Percentiles rank a stretch among this genome's conserved stretches.
phyloP scores from a whole-genome alignment of 1,284 basidiomycete genomes.

The Cystobasidium slooffiae region DNA sequence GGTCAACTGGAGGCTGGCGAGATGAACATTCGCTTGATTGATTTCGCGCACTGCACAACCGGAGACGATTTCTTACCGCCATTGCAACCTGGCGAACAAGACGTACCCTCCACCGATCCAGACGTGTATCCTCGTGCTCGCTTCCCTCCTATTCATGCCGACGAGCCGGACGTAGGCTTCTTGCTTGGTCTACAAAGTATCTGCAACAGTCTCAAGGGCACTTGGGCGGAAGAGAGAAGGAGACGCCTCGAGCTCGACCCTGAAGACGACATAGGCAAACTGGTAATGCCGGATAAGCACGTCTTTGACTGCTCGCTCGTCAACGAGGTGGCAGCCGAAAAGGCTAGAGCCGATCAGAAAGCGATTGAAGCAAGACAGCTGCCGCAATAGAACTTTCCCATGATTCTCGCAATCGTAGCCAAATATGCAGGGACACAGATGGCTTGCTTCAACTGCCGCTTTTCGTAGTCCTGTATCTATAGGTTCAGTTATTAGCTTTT shows the following conservation, averaged over 20 bases:
- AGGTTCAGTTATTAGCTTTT: too few relatives aligned
- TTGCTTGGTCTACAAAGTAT: conserved; percentile 86
- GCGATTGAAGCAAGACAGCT: background rate
- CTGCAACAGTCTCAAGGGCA: conserved; percentile 71
- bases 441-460: too few relatives aligned
- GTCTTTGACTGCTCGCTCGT: conserved; percentile 43
- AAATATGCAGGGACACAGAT: too few relatives aligned
- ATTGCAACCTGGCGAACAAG: conserved; percentile 48
- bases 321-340: conserved; percentile 34
- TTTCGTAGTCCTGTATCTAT: too few relatives aligned
- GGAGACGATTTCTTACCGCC: conserved; percentile 82
- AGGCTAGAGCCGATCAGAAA: conserved; percentile 13
- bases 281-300: conserved; percentile 41
- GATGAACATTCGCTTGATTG: conserved; percentile 93
- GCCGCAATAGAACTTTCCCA: too few relatives aligned
- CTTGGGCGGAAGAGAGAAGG: conserved; percentile 75
- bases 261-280: conserved; percentile 42
- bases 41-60: conserved; percentile 98
- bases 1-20: conserved; percentile 69
- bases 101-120: conserved; percentile 59
- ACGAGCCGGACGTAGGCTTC: conserved; percentile 91
- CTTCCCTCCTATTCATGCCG: conserved; percentile 88
- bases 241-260: conserved; percentile 41
- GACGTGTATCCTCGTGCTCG: conserved; percentile 74
- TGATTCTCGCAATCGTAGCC: too few relatives aligned